phyloP scores from a whole-genome alignment of 305 asterid genomes.

The Rubia peregrina region DNA sequence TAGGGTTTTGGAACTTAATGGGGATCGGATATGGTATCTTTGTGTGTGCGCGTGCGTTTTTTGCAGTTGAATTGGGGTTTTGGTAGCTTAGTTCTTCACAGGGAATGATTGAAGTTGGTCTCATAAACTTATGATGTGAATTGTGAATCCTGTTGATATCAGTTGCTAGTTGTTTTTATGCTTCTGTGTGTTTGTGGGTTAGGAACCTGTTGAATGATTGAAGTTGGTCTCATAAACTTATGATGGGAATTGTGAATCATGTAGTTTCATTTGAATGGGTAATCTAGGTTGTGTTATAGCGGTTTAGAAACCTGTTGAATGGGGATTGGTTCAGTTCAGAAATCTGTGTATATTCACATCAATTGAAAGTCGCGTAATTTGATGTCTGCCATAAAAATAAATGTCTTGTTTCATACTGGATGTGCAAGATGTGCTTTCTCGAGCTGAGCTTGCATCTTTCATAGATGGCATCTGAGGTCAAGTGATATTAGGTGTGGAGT shows the following conservation, averaged over 20 bases:
- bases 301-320: neutral
- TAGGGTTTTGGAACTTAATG: constrained; percentile 8
- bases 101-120: neutral
- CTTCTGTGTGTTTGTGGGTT: neutral
- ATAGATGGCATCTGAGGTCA: neutral
- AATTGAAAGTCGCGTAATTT: neutral
- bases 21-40: neutral
- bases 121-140: neutral
- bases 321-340: neutral
- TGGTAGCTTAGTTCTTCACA: neutral
- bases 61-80: neutral
- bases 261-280: neutral
- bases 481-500: neutral
- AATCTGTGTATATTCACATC: neutral
- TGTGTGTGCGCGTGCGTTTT: neutral
- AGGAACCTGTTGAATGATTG: too few relatives aligned
- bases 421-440: neutral
- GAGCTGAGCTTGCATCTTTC: neutral
- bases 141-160: neutral
- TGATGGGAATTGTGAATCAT: too few relatives aligned
- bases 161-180: neutral
- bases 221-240: too few relatives aligned
- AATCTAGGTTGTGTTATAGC: neutral
- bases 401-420: neutral
- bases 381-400: neutral